phyloP scores from a whole-genome alignment of 805 yeast species.

The Wickerhamomyces sydowiorum region DNA sequence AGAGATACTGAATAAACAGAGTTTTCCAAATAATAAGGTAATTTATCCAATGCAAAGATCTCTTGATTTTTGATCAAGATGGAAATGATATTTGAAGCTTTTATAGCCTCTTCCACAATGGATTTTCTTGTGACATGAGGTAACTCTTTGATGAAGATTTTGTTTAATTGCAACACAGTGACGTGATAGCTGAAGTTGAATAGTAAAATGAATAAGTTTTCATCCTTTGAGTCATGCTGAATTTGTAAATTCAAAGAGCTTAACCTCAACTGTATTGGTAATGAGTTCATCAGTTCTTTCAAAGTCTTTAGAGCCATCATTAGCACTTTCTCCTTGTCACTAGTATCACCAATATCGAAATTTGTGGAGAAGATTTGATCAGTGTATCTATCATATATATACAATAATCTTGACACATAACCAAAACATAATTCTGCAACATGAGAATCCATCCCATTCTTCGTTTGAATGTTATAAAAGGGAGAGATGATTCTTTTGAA shows the following conservation, averaged over 20 bases:
- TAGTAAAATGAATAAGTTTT: constrained; percentile 10
- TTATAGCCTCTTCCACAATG: constrained; percentile 15
- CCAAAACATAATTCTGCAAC: constrained; percentile 22
- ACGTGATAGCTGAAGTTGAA: constrained; percentile 23
- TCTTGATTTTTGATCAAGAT: not conserved
- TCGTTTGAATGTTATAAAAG: constrained; percentile 18
- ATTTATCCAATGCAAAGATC: constrained; percentile 1
- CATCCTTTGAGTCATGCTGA: not conserved
- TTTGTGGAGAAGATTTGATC: constrained; percentile 28
- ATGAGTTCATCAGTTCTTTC: constrained; percentile 17
- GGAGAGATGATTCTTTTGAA: constrained; percentile 29
- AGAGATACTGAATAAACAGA: constrained; percentile 8
- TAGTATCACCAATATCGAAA: constrained; percentile 29
- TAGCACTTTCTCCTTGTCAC: constrained; percentile 20
- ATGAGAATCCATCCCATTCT: constrained; percentile 8
- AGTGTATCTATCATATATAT: constrained; percentile 26
- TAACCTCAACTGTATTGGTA: constrained; percentile 14
- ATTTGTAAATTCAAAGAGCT: not conserved
- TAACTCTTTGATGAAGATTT: constrained; percentile 14
- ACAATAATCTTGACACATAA: constrained; percentile 23
- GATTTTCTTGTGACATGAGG: constrained; percentile 9
- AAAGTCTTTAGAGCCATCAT: constrained; percentile 21
- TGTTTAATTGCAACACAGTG: constrained; percentile 16
- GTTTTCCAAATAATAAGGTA: constrained; percentile 13
- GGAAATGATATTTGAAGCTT: constrained; percentile 8